Evolutionary conservation across 495 filamentous ascomycete genomes (phyloP), one percentile per base, ranked within the genome.

Genomic region (Penicillium pulvis): DNA sequence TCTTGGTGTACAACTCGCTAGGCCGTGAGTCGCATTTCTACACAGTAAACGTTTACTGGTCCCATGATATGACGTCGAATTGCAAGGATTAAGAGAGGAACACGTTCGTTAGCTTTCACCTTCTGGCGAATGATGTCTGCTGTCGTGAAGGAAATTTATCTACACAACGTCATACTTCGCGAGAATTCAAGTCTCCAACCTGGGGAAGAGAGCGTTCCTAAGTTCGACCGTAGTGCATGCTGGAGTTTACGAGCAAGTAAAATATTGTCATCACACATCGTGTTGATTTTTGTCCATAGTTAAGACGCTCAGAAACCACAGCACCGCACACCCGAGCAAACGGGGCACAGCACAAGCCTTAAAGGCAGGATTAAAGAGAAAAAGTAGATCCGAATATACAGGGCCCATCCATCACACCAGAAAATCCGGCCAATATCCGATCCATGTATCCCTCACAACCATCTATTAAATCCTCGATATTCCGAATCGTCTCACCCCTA

Each of bases 261-360:
- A 47, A 31, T 51, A 45, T 3, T 56, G 43, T 57, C 58, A 61
- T 58, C 53, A 55, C 33, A 59, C 64, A 56, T 62, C 54, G 52
- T 61, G 55, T 63, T 55, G 51, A 45, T 63, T 55, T 68, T 59
- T 67, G 64, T 66, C 61, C 53, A 57, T 57, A 47, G 55, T 54
- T 57, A 53, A 56, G 56, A 53, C 50, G 56, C 46, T 43, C 58
- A 56, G 55, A 53, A 62, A 54, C 43, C 60, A 57, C 66, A 58
- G 61, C 23, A 51, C 61, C 48, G 51, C 60, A 56, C 49, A 54
- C 64, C 67, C 67, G 67, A 70, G 59, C 53, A 53, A 70, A 70
- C 67, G 67, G 67, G 64, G 51, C 67, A 67, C 56, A 51, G 54
- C 44, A 51, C 59, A 56, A 39, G 48, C 46, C 58, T 28, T 4